Conservation (phyloP, 2,329 filamentous ascomycete genomes). For the Trichoderma polysporum region DNA sequence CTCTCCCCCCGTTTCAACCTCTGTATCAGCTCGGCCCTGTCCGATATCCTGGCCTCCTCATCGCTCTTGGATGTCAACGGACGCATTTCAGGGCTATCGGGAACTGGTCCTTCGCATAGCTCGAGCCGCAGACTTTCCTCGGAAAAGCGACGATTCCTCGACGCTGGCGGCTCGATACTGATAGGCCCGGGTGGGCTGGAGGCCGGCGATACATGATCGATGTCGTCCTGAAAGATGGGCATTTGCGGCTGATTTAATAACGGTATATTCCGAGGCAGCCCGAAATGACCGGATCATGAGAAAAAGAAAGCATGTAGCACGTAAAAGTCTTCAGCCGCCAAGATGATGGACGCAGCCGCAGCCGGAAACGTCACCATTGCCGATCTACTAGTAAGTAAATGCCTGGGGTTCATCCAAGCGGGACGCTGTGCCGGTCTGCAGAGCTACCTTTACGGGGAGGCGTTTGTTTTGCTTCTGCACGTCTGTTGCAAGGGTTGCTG, state of each 20-base stretch:
- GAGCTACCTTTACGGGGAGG: background rate
- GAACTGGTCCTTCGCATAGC: constrained; percentile 58
- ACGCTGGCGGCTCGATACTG: constrained; percentile 23
- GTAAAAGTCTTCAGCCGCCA: background rate
- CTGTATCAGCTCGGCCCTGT: constrained; percentile 79
- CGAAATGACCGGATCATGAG: constrained; percentile 7
- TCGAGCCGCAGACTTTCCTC: constrained; percentile 63
- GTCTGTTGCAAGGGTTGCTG: constrained; percentile 2
- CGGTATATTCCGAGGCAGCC: constrained; percentile 19
- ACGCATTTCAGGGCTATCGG: constrained; percentile 39
- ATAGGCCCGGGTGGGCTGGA: constrained; percentile 23
- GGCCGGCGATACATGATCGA: constrained; percentile 37
- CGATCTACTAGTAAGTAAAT: constrained; percentile 1
- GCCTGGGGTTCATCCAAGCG: constrained; percentile 15
- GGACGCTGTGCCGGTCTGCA: background rate
- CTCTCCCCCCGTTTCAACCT: constrained; percentile 77
- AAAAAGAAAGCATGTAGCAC: background rate
- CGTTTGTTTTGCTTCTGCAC: constrained; percentile 1
- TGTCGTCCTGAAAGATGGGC: constrained; percentile 59
- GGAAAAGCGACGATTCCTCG: constrained; percentile 41
- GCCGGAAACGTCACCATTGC: constrained; percentile 18
- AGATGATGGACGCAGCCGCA: constrained; percentile 11
- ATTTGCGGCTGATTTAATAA: constrained; percentile 37
- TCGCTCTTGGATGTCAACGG: constrained; percentile 28
- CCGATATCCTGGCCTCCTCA: constrained; percentile 43